Percentiles rank a stretch among this genome's conserved stretches.
Conservation (phyloP, 345 rosid genomes). For the Raphanus sativus region DNA sequence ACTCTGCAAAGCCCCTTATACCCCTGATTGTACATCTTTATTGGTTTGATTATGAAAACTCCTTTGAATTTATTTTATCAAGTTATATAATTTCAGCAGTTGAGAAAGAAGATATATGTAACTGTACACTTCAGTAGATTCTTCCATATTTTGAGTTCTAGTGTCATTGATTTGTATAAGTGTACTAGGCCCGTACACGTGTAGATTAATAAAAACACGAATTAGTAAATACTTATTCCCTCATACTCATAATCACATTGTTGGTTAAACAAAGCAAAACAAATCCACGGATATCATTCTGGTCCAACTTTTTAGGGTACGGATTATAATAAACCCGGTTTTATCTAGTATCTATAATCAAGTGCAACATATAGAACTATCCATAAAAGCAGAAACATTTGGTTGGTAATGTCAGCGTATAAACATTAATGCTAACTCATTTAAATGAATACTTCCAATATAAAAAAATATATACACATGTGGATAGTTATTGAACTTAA, state of each 20-base stretch:
- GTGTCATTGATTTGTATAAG: neutral
- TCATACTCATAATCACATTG: neutral
- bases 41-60: neutral
- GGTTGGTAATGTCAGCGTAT: conserved; percentile 41
- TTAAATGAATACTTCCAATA: conserved; percentile 17
- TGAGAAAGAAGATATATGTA: neutral
- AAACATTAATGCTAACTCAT: conserved; percentile 28
- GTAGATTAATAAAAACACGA: neutral
- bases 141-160: neutral
- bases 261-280: neutral
- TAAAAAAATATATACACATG: conserved; percentile 18
- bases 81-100: neutral
- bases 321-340: conserved; percentile 14
- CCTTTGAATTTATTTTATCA: neutral
- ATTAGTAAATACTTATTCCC: neutral
- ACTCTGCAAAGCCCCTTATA: neutral
- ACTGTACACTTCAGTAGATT: neutral
- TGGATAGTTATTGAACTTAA: conserved; percentile 29
- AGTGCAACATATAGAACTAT: conserved; percentile 41
- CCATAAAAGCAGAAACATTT: conserved; percentile 43
- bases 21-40: neutral
- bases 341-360: conserved; percentile 30
- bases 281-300: neutral
- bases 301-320: conserved; percentile 21
- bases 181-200: neutral